Evolutionary conservation across 352 stramenopile species (phyloP).

Genomic region (Phytophthora hybrid): DNA sequence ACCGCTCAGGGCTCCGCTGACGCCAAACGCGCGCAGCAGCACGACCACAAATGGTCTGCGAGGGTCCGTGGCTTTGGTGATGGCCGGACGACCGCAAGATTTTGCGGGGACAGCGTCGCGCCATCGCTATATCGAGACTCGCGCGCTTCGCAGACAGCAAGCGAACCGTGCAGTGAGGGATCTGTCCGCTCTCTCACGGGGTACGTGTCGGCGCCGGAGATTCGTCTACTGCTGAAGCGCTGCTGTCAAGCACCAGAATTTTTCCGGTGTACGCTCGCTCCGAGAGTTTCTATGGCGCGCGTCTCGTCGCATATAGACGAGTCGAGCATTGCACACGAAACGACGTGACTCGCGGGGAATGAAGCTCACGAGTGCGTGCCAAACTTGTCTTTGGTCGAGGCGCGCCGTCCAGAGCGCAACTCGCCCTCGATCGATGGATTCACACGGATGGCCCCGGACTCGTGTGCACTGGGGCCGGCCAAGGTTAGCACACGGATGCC

Average conservation of each 20-base stretch:
- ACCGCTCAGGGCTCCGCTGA: not conserved
- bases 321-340: slow-evolving; percentile 23
- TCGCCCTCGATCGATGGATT: slow-evolving; percentile 9
- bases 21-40: not conserved
- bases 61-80: slow-evolving; percentile 7
- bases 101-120: not conserved
- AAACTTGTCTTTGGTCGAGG: slow-evolving; percentile 24
- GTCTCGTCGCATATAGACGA: slow-evolving; percentile 32
- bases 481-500: not conserved
- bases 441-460: slow-evolving; percentile 6
- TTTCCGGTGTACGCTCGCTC: slow-evolving; percentile 13
- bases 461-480: not conserved
- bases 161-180: not conserved
- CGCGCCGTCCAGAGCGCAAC: slow-evolving; percentile 9
- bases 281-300: not conserved
- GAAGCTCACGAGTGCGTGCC: slow-evolving; percentile 13
- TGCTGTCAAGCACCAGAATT: slow-evolving; percentile 1
- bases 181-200: not conserved
- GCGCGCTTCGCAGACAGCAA: slow-evolving; percentile 13
- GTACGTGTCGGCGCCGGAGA: not conserved
- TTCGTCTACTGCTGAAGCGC: slow-evolving; percentile 15
- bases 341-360: slow-evolving; percentile 4
- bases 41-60: not conserved
- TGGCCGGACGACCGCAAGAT: not conserved
- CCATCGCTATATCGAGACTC: slow-evolving; percentile 5